Percentiles rank a stretch among this genome's conserved stretches.
Conservation (phyloP, 805 yeast genomes). For the Candida argentea region DNA sequence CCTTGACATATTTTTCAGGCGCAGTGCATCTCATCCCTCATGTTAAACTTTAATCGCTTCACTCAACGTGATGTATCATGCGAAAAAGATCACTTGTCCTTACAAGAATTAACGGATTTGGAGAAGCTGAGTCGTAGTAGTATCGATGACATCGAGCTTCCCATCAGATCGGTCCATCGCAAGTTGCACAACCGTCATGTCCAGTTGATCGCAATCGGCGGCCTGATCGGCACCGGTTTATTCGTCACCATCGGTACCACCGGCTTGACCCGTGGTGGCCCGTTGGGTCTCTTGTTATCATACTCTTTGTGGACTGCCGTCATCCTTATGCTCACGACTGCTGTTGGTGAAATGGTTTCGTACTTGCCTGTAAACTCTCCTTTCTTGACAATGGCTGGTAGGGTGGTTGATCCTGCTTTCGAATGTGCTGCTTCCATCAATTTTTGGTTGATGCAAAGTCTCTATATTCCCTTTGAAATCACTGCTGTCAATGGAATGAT, state of each 20-base stretch:
- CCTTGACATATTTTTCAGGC: too few species aligned
- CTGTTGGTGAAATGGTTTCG: constrained; percentile 30
- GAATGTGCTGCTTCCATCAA: constrained; percentile 16
- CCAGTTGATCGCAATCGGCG: constrained; percentile 71
- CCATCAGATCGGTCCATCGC: constrained; percentile 19
- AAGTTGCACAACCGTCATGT: constrained; percentile 59
- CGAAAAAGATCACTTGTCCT: too few species aligned
- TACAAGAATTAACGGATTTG: too few species aligned
- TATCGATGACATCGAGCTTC: too few species aligned
- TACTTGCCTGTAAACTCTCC: constrained; percentile 27
- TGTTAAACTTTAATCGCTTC: too few species aligned
- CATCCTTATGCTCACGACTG: constrained; percentile 22
- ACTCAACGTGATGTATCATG: too few species aligned
- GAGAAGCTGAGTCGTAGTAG: too few species aligned
- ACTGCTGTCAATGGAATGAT: constrained; percentile 71
- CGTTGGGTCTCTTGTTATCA: constrained; percentile 22
- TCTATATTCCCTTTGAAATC: constrained; percentile 71
- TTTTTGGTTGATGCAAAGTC: constrained; percentile 33
- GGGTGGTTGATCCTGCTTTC: constrained; percentile 27
- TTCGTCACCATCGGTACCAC: constrained; percentile 26
- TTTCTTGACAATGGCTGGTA: constrained; percentile 27
- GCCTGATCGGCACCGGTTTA: constrained; percentile 28
- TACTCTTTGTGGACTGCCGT: constrained; percentile 24
- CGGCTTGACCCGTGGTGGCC: constrained; percentile 21
- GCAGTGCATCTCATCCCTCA: too few species aligned